Evolutionary conservation across 176 grass and related monocot genomes (phyloP).

Genomic region (Hordeum marinum): DNA sequence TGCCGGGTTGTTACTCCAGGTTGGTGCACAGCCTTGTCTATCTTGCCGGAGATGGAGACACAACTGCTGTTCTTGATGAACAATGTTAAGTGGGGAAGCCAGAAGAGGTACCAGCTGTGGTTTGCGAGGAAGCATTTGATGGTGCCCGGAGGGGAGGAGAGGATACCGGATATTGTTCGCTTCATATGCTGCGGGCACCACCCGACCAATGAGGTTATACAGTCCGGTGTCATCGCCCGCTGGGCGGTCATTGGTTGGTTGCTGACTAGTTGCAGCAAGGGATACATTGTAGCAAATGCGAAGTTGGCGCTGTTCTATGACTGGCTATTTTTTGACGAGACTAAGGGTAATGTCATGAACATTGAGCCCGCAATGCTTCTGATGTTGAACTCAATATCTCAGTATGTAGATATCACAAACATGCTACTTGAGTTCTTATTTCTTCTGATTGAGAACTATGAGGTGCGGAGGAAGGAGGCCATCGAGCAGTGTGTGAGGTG

Average conservation of each 20-base stretch:
- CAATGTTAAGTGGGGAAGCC: slow-evolving; percentile 72
- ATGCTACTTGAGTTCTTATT: slow-evolving; percentile 88
- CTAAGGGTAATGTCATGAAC: slow-evolving; percentile 61
- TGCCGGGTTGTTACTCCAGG: slow-evolving; percentile 26
- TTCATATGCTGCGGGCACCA: slow-evolving; percentile 73
- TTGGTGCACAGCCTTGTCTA: slow-evolving; percentile 35
- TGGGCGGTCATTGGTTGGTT: slow-evolving; percentile 86
- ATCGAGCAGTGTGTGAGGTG: slow-evolving; percentile 43
- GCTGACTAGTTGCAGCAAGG: slow-evolving; percentile 56
- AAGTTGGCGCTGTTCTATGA: slow-evolving; percentile 88
- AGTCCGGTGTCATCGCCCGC: slow-evolving; percentile 63
- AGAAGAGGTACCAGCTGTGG: slow-evolving; percentile 83
- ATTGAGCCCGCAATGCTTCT: slow-evolving; percentile 92
- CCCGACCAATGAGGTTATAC: slow-evolving; percentile 67
- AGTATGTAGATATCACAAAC: slow-evolving; percentile 74
- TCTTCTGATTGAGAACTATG: slow-evolving; percentile 86
- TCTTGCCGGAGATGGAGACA: slow-evolving; percentile 65
- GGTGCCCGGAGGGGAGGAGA: slow-evolving; percentile 63
- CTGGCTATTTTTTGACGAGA: slow-evolving; percentile 79
- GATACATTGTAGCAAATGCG: slow-evolving; percentile 63
- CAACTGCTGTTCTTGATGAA: slow-evolving; percentile 87
- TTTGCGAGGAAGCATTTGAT: slow-evolving; percentile 66
- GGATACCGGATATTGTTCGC: slow-evolving; percentile 64
- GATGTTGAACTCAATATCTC: slow-evolving; percentile 78
- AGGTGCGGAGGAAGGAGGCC: slow-evolving; percentile 48